phyloP scores from a whole-genome alignment of 1,284 basidiomycete genomes.

The Meira miltonrushii region DNA sequence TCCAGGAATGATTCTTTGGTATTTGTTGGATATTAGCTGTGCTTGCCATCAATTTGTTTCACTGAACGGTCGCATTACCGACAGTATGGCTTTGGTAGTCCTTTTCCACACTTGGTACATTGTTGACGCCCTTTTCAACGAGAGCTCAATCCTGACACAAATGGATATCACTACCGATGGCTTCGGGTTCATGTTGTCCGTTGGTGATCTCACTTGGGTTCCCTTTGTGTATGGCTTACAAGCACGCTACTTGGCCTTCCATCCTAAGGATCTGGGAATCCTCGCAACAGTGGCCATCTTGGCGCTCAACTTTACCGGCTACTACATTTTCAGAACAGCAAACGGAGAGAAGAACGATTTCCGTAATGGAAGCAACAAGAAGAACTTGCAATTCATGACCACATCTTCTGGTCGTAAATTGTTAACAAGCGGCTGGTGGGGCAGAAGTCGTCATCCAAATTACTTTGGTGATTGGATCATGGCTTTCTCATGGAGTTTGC shows the following conservation, averaged over 20 bases:
- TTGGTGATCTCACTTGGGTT: constrained; percentile 90
- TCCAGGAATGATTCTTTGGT: constrained; percentile 93
- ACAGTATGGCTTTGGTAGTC: constrained; percentile 85
- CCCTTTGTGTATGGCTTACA: constrained; percentile 92
- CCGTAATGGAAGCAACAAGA: constrained; percentile 85
- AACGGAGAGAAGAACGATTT: constrained; percentile 97
- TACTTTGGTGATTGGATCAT: constrained; percentile 73
- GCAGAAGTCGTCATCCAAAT: constrained; percentile 77
- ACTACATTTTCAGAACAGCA: constrained; percentile 81
- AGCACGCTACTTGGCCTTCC: constrained; percentile 86
- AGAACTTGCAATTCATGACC: constrained; percentile 72
- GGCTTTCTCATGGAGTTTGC: constrained; percentile 88
- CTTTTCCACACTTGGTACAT: constrained; percentile 85
- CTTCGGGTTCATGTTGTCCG: constrained; percentile 95
- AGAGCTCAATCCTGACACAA: constrained; percentile 82
- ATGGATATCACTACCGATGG: constrained; percentile 99
- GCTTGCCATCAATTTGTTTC: constrained; percentile 81
- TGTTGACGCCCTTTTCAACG: constrained; percentile 77
- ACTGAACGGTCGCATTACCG: constrained; percentile 68
- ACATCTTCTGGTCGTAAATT: constrained; percentile 84
- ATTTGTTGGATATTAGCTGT: constrained; percentile 83
- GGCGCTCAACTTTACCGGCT: constrained; percentile 68
- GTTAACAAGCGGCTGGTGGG: constrained; percentile 96
- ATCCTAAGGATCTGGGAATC: constrained; percentile 71
- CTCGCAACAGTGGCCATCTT: constrained; percentile 64